Base-by-base conservation (phyloP, 768 basidiomycete genomes). In the Austroboletus eburneus region DNA sequence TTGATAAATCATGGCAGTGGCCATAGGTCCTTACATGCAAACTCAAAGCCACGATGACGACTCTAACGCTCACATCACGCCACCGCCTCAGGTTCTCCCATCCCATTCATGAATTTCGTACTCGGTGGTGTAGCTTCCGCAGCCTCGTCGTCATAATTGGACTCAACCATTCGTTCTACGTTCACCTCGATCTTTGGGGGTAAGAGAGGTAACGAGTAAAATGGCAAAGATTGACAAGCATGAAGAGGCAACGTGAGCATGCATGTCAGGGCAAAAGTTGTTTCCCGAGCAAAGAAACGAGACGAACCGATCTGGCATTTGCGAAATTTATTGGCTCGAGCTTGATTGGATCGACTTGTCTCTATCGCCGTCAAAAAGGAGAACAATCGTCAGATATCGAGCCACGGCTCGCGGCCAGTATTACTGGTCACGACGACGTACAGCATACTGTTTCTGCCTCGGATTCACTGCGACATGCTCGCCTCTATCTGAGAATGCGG, bases 121-220 rank as follows among this genome's bases (percentile, higher is more conserved):
- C 23, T 33, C 17, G 29, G 17, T 13, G 46, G 35, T 17, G 44
- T 20, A 17, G 14, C 8, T 10, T 54, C 49, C 10, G 42, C 1
- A 30, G 2, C 34, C 10, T 33, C 20, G 32, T 30, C 32, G 25
- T 58, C 60, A 23, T 43, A 43, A 42, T 50, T 61, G 14, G 56
- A 30, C 18, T 48, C 53, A 18, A 61, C 45, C 7, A 40, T 58
- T 9, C 20, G 52, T 20, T 51, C 50, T 22, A 62, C 32, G 18
- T 18, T 53, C 14, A 64, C 58, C 48, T 64, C 47, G 3, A 52
- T 52, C 55, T 55, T 32, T 27, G 25, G 20, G 45, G 3, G 18
- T 13, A 40, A 22, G 22, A n/a, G 22, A 32, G 7, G 25, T 5
- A 5, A 27, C 25, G 25, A 13, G 13, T 27, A 6, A 16, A 23